phyloP scores from a whole-genome alignment of 495 filamentous ascomycete species.

The Sordaria brevicollis region DNA sequence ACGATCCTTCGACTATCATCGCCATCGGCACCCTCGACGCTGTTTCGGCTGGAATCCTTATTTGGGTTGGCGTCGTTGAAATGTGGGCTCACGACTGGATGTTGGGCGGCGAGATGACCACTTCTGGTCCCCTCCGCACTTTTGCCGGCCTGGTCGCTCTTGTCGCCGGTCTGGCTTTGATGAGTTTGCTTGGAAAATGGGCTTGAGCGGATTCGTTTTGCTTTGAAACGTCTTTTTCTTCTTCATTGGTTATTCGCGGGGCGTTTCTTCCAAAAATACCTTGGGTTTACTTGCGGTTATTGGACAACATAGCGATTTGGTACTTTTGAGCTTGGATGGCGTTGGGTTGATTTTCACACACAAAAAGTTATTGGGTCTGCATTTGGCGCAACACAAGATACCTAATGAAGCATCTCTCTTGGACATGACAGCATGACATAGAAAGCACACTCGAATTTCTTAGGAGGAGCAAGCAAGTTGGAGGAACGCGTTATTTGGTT shows the following conservation, averaged over 20 bases:
- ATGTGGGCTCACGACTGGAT: constrained; percentile 52
- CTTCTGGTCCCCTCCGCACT: constrained; percentile 10
- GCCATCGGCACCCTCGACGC: constrained; percentile 50
- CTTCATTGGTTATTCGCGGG: not conserved
- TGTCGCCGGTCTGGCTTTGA: constrained; percentile 16
- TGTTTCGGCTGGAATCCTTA: constrained; percentile 45
- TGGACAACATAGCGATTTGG: not conserved
- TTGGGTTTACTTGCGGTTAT: not conserved
- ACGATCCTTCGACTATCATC: constrained; percentile 41
- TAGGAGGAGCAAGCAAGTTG: not conserved
- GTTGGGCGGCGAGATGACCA: constrained; percentile 20
- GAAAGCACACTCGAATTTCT: not conserved
- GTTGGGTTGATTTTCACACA: not conserved
- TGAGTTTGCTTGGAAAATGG: constrained; percentile 27
- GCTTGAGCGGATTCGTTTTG: constrained; percentile 9
- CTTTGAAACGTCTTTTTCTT: not conserved
- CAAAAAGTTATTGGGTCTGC: not conserved
- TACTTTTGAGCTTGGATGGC: not conserved
- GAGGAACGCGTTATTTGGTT: not conserved
- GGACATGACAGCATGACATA: not conserved
- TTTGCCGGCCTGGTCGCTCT: constrained; percentile 10
- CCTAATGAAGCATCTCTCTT: not conserved
- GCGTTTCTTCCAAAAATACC: not conserved
- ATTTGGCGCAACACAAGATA: not conserved
- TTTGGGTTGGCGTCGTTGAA: constrained; percentile 51